phyloP scores from a whole-genome alignment of 179 eudicot genomes.

The Monotropa hypopitys region DNA sequence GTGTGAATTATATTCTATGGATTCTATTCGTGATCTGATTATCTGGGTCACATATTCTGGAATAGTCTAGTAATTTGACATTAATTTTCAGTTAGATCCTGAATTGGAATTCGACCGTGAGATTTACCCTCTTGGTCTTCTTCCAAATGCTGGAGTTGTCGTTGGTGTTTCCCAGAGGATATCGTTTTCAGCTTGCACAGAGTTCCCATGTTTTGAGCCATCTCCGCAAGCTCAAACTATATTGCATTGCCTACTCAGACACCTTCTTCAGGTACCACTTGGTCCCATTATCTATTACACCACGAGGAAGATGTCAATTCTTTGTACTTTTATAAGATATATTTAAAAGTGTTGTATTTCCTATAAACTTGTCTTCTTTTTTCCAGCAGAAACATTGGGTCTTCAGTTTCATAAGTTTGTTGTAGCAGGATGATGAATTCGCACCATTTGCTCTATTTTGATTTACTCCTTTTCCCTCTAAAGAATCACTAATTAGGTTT shows the following conservation, averaged over 20 bases:
- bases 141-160: constrained; percentile 94
- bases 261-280: constrained; percentile 77
- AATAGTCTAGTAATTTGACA: constrained; percentile 11
- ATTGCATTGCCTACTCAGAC: constrained; percentile 85
- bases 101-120: constrained; percentile 98
- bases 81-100: constrained; percentile 71
- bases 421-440: neutral
- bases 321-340: neutral
- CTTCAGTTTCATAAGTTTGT: neutral
- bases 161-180: constrained; percentile 90
- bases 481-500: constrained; percentile 2
- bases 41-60: neutral
- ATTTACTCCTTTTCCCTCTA: neutral
- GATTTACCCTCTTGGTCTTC: constrained; percentile 93
- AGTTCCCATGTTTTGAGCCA: constrained; percentile 97
- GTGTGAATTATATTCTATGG: no score
- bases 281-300: neutral
- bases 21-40: neutral
- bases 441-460: neutral
- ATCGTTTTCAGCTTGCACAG: constrained; percentile 89
- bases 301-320: neutral
- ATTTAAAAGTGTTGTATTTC: neutral
- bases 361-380: neutral
- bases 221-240: constrained; percentile 96
- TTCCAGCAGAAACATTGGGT: no score